Base-by-base conservation (phyloP, 352 stramenopile genomes). In the Phytophthora idaei region DNA sequence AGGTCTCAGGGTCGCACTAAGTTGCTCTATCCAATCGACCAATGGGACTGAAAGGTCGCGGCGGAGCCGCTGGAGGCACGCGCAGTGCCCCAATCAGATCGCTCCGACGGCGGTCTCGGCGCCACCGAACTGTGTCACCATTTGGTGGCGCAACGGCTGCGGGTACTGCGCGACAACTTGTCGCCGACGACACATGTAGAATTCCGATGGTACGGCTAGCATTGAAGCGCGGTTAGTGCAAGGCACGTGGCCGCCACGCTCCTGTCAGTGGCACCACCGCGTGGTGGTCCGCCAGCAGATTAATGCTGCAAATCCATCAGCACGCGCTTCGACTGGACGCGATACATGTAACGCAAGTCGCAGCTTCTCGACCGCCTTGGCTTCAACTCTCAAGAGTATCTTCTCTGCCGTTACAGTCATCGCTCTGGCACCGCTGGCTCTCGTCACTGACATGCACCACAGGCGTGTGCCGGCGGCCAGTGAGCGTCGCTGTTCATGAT, bases 61-160 rank as follows among this genome's bases (percentile, higher is more conserved):
- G 10, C 11, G 14, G 28, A 63, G n/a, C 41, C 50, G 14, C 34
- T 52, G 21, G 12, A 63, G 64, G 39, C 65, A 73, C 65, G 59
- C 46, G 59, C 42, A 25, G 25, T 32, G 61, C 39, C 27, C 65
- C 65, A 73, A 73, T 73, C 65, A 73, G 54, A 71, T 48, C 36
- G 17, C 45, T 56, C 44, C 36, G n/a, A 44, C 42, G 42, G 48
- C 58, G 25, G 39, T 57, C 52, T 59, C 15, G 28, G 36, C 47
- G 39, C 37, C 57, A 57, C 57, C 34, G 37, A 56, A 32, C 10
- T 15, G 10, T 51, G 12, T n/a, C 39, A 48, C 36, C 56, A 41
- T 11, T 57, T 49, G 36, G 57, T 49, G 46, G 25, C 27, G 32
- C 57, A 47, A 64, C 17, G 55, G 27, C 44, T 63, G 56, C 34